phyloP scores from a whole-genome alignment of 169 alveolate species.

The Plasmodium reichenowi region DNA sequence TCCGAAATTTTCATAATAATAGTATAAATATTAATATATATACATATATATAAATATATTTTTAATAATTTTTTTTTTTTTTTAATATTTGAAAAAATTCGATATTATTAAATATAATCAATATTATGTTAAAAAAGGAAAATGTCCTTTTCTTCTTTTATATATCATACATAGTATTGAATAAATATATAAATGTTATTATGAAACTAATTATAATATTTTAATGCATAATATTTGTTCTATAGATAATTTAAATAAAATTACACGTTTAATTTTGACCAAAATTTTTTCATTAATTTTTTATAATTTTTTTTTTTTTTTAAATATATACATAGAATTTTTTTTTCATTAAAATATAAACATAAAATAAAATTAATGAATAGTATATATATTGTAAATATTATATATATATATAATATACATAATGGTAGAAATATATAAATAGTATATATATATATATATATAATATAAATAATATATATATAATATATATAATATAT shows the following conservation, averaged over 20 bases:
- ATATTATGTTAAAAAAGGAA: no score
- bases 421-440: neutral
- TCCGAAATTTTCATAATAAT: constrained; percentile 8
- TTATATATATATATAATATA: constrained; percentile 11
- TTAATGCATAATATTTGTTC: constrained; percentile 1
- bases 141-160: no score
- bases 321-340: constrained; percentile 21
- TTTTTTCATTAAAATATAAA: constrained; percentile 2
- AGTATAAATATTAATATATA: neutral
- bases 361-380: neutral
- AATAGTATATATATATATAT: no score
- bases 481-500: no score
- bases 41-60: no score
- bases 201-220: no score
- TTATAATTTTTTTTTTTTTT: neutral
- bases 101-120: no score
- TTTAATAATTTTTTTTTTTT: no score
- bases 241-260: constrained; percentile 6
- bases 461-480: no score
- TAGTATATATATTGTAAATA: neutral
- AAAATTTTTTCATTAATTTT: neutral
- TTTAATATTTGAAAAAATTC: no score
- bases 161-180: neutral
- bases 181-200: neutral
- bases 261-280: neutral